Evolutionary conservation across 2,329 filamentous ascomycete genomes (phyloP).

Genomic region (Aspergillus terreus): DNA sequence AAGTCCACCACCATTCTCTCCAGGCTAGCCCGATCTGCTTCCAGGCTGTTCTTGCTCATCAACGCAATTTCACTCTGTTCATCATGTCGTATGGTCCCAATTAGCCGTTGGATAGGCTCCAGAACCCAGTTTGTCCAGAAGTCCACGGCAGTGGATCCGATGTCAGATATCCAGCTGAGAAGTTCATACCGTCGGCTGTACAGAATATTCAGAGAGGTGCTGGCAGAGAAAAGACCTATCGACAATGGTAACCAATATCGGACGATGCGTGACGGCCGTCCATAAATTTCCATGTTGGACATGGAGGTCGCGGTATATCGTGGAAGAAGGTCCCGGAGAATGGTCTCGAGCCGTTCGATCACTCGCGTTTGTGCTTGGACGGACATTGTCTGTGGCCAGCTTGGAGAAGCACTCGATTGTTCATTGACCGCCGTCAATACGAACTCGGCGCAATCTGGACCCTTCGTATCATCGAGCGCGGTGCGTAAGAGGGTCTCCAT

Average conservation of each 20-base stretch:
- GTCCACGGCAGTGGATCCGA: slow-evolving; percentile 75
- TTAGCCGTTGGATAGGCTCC: slow-evolving; percentile 74
- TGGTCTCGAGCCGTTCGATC: slow-evolving; percentile 42
- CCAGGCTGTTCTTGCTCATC: slow-evolving; percentile 89
- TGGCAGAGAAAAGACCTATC: slow-evolving; percentile 72
- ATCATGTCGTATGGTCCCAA: slow-evolving; percentile 91
- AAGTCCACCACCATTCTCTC: slow-evolving; percentile 99
- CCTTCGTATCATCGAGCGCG: slow-evolving; percentile 56
- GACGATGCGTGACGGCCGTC: slow-evolving; percentile 69
- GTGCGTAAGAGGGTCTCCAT: slow-evolving; percentile 82
- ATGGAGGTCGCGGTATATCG: slow-evolving; percentile 59
- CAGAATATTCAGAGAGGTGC: slow-evolving; percentile 77
- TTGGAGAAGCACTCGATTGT: slow-evolving; percentile 50
- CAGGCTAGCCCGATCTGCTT: slow-evolving; percentile 83
- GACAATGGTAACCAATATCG: slow-evolving; percentile 85
- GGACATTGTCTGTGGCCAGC: neutral
- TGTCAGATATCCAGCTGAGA: slow-evolving; percentile 70
- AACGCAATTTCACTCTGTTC: slow-evolving; percentile 90
- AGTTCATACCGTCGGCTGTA: slow-evolving; percentile 73
- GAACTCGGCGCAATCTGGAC: slow-evolving; percentile 54
- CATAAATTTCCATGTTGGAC: slow-evolving; percentile 59
- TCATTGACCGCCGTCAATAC: slow-evolving; percentile 57
- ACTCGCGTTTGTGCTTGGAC: slow-evolving; percentile 39
- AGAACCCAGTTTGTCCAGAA: slow-evolving; percentile 98
- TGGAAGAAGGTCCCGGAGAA: slow-evolving; percentile 68